These are phyloP conservation scores for Coniochaeta hoffmannii DNA, from an alignment of 2,329 filamentous ascomycete genomes.

Conservation along the genomic window DNA sequence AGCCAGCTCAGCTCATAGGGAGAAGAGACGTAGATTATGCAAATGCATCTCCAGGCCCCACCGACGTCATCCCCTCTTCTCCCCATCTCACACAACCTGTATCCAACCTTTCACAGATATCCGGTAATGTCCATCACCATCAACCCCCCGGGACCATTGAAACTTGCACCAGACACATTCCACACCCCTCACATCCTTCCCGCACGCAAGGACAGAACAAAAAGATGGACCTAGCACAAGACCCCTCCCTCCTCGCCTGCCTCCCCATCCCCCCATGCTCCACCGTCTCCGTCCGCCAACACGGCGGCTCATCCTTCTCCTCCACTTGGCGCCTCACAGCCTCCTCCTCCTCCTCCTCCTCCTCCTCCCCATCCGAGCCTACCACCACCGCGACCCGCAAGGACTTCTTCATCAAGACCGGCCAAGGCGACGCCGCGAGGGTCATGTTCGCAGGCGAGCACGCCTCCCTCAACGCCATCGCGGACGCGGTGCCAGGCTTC, in stretches of 20 bases:
- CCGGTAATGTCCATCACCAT: background rate
- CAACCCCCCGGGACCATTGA: background rate
- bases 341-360: background rate
- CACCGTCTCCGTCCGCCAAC: background rate
- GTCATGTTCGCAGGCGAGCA: conserved; percentile 77
- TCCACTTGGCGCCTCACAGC: conserved; percentile 2
- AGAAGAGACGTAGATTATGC: no score
- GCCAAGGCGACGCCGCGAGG: conserved; percentile 48
- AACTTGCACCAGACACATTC: background rate
- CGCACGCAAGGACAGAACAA: background rate
- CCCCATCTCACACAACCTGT: background rate
- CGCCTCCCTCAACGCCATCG: conserved; percentile 75
- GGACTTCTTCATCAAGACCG: conserved; percentile 68
- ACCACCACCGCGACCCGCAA: conserved; percentile 25
- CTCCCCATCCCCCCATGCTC: background rate
- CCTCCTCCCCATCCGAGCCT: conserved; percentile 15
- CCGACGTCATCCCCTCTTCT: background rate
- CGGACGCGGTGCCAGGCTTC: conserved; percentile 61
- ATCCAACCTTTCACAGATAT: no score
- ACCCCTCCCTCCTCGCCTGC: background rate
- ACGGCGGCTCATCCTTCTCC: conserved; percentile 1
- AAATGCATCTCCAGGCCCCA: background rate
- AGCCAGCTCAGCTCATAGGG: no score
- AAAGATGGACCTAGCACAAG: background rate
- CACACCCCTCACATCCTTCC: no score